Conservation (phyloP, 768 basidiomycete species). For the Pleurotus citrinopileatus region DNA sequence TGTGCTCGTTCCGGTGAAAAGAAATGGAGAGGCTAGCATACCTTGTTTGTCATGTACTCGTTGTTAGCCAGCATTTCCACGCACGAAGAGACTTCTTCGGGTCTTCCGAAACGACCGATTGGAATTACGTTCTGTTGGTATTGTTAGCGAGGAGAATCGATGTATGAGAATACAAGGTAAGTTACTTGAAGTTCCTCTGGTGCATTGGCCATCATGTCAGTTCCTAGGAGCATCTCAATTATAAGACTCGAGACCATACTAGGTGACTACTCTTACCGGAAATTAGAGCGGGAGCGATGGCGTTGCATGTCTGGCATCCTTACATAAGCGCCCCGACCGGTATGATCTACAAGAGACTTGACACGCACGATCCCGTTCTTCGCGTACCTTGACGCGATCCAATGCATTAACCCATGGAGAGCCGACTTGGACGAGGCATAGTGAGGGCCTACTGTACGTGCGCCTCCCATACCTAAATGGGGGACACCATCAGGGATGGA, state of each 20-base stretch:
- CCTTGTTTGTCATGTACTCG: slow-evolving; percentile 58
- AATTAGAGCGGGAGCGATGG: slow-evolving; percentile 50
- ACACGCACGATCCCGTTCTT: slow-evolving; percentile 46
- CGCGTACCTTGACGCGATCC: slow-evolving; percentile 47
- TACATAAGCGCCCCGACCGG: too few species aligned
- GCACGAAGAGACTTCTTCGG: slow-evolving; percentile 47
- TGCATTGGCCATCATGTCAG: slow-evolving; percentile 44
- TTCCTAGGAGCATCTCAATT: slow-evolving; percentile 29
- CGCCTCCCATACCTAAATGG: too few species aligned
- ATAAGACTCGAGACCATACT: background rate
- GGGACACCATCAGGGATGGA: too few species aligned
- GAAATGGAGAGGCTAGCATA: slow-evolving; percentile 16
- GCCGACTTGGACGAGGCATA: slow-evolving; percentile 57
- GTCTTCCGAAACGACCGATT: slow-evolving; percentile 46
- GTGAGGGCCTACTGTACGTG: slow-evolving; percentile 55
- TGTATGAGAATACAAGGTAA: background rate
- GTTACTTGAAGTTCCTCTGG: slow-evolving; percentile 30
- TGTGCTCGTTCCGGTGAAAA: too few species aligned
- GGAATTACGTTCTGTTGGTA: slow-evolving; percentile 41
- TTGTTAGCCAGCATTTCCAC: slow-evolving; percentile 49
- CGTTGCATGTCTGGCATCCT: slow-evolving; percentile 43
- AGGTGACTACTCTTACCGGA: slow-evolving; percentile 26
- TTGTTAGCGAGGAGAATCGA: background rate
- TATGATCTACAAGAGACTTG: background rate
- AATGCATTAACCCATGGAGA: slow-evolving; percentile 51